phyloP scores from a whole-genome alignment of 2,329 filamentous ascomycete genomes.

The Penicillium hesseltinei region DNA sequence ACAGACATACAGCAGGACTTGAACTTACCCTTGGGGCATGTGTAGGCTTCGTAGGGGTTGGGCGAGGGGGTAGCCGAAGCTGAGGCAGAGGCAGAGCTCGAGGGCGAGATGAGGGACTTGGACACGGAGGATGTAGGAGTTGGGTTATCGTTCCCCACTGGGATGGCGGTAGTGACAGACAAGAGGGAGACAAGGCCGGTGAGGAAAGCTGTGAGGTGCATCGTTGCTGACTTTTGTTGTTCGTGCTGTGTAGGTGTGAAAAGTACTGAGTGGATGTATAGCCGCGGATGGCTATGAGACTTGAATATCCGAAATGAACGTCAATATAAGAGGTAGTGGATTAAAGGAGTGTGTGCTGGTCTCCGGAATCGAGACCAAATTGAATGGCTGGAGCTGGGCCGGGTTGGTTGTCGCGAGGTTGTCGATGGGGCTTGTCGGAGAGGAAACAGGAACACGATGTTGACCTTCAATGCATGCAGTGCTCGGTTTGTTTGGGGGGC shows the following conservation, averaged over 20 bases:
- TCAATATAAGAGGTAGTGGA: too few relatives aligned
- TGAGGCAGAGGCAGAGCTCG: slow-evolving; percentile 4
- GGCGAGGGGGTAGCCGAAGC: slow-evolving; percentile 9
- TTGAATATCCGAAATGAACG: slow-evolving; percentile 3
- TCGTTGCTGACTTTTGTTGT: not conserved
- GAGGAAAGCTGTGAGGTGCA: slow-evolving; percentile 16
- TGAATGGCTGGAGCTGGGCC: slow-evolving; percentile 19
- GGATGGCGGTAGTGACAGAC: slow-evolving; percentile 13
- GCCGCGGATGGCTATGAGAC: not conserved
- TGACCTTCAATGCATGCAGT: not conserved
- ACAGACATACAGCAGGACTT: slow-evolving; percentile 31
- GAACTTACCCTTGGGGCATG: slow-evolving; percentile 24
- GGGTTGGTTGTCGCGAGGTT: not conserved
- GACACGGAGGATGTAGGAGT: slow-evolving; percentile 5
- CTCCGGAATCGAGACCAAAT: slow-evolving; percentile 3
- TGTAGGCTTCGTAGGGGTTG: slow-evolving; percentile 14
- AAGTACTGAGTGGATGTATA: not conserved
- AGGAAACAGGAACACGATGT: not conserved
- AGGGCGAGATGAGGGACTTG: slow-evolving; percentile 1
- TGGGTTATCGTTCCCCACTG: slow-evolving; percentile 4
- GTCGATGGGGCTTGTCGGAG: slow-evolving; percentile 5
- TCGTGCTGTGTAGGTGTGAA: not conserved
- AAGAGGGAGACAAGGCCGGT: slow-evolving; percentile 12
- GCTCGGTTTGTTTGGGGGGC: not conserved
- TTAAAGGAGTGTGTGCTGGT: not conserved